Base-by-base conservation (phyloP, 1,284 basidiomycete species). In the Microbotryomycetes sp. region DNA sequence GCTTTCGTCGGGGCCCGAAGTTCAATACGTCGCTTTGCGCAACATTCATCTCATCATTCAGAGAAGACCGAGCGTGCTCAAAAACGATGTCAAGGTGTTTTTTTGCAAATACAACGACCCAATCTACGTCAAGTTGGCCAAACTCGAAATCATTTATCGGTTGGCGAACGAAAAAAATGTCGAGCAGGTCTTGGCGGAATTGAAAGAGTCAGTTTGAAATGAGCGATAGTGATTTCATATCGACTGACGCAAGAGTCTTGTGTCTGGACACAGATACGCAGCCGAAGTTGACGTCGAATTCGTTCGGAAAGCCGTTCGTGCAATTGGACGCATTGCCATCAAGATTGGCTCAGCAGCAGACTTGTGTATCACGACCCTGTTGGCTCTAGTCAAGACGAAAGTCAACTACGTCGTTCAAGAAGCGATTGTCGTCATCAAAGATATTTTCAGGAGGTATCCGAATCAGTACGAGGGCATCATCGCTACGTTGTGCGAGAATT, bases 81-180 rank as follows among this genome's bases (percentile, higher is more conserved):
- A 91, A 76, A 96, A 97, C 76, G 94, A 98, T 73, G 93, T 99
- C 76, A 89, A 92, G 67, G 92, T 97, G 23, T 98, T 99, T 79
- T 99, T 98, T 79, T 97, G 93, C 86, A 98, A 97, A 77, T 98
- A 98, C 78, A 98, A 97, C 74, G 96, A 98, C 74, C 96, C 96
- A 2, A 92, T 96, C 66, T 99, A 98, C 76, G 92, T 98, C 77
- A 98, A 98, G 76, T 83, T 98, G 42, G 93, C 93, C 57, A 98
- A 99, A 74, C 81, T 99, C 60, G 96, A 98, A 76, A 97, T 98
- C 72, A 97, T 99, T 86, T 96, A 97, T 75, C 84, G 96, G 19
- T 81, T 98, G 26, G 90, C 92, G 15, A 85, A 87, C 52, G 87
- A 92, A 68, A 86, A 89, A 73, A 98, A 97, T 74, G 89, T 89